Conservation (phyloP, 805 yeast genomes). For the Yamadazyma tumulicola region DNA sequence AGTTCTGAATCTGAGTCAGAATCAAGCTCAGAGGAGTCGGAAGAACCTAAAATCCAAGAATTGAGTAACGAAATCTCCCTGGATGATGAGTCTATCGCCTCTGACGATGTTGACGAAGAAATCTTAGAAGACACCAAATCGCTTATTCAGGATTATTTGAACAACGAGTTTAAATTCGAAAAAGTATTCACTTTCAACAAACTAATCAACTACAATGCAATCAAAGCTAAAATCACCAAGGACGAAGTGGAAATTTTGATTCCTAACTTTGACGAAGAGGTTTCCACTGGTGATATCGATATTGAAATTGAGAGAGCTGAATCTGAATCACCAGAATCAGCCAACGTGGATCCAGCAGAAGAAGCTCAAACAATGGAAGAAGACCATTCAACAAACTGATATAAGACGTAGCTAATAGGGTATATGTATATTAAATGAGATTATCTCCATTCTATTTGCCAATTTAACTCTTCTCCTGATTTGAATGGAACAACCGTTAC, state of each 20-base stretch:
- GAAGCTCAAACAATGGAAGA: neutral
- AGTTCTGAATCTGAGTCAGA: conserved; percentile 9
- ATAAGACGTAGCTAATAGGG: neutral
- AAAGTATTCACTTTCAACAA: conserved; percentile 42
- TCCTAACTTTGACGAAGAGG: conserved; percentile 30
- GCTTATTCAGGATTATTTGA: conserved; percentile 34
- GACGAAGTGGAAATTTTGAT: conserved; percentile 41
- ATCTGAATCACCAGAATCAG: conserved; percentile 1
- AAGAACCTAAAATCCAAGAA: conserved; percentile 4
- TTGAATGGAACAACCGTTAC: conserved; percentile 71
- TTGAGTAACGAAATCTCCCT: conserved; percentile 8
- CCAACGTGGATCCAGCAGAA: neutral
- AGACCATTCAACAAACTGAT: neutral
- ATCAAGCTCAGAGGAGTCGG: conserved; percentile 7
- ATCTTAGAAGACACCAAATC: conserved; percentile 36
- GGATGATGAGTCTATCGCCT: conserved; percentile 12
- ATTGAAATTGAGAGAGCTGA: conserved; percentile 20
- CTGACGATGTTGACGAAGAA: conserved; percentile 30
- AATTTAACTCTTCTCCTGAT: conserved; percentile 71
- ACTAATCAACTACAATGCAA: conserved; percentile 32
- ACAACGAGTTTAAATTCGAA: conserved; percentile 37
- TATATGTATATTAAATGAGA: conserved; percentile 5
- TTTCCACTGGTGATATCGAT: conserved; percentile 17
- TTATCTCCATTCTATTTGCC: conserved; percentile 71
- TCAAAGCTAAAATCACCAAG: conserved; percentile 34